Base-by-base conservation (phyloP, 2,329 filamentous ascomycete genomes). In the Helicocarpus griseus region DNA sequence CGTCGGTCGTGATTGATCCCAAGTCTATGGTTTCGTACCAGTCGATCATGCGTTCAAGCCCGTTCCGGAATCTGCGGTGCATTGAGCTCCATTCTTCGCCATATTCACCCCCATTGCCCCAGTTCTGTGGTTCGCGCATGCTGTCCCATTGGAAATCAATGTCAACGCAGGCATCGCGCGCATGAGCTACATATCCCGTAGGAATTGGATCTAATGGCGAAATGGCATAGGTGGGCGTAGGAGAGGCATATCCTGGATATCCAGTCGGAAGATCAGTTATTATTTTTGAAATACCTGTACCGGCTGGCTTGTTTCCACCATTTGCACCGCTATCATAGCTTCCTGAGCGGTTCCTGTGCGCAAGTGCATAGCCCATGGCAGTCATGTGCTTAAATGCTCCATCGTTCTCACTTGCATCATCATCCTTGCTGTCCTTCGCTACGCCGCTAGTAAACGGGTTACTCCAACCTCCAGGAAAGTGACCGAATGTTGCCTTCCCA, bases 101-200 rank as follows among this genome's bases (percentile, higher is more conserved):
- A 60, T 88, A 87, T 40, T 85, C 79, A 36, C 91, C 93, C 8
- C 91, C 91, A 61, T 89, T 83, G 5, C 90, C 91, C 86, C 93
- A 97, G 56, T 83, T 76, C 40, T 88, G 77, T 0, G 87, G 82
- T 2, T 78, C 73, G 13, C 86, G 79, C 77, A 90, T 91, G 54
- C 90, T 96, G 63, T 98, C 90, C 91, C 93, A 98, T 60, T 91
- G 86, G 62, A 88, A 94, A 68, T 98, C 93, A n/a, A 96, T 78
- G 48, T 86, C 79, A 4, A 87, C 77, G 63, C 89, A 97, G 11
- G 85, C 82, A 64, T 97, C 89, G 55, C 89, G 81, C 7, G 91
- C 91, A 69, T 98, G 93, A 0, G 88, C 81, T 17, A 95, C 87
- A 64, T 94, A 95, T 2, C 91, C 93, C 2, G 82, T 74, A 0